Base-by-base conservation (phyloP, 2,329 filamentous ascomycete species). In the Blumeria graminis region DNA sequence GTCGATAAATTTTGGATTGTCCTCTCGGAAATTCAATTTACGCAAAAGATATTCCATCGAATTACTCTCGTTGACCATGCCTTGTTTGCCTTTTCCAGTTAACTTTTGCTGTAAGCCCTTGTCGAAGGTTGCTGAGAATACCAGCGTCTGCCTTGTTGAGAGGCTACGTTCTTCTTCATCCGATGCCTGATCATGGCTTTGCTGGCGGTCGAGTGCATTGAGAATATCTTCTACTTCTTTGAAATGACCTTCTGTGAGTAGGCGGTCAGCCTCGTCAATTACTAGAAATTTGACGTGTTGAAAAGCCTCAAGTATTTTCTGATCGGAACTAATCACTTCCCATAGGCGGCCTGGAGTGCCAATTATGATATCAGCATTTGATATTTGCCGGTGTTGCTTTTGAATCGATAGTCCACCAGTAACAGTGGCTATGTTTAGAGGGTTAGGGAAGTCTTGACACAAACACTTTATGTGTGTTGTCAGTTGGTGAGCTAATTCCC, bases 41-140 rank as follows among this genome's bases (percentile, higher is more conserved):
- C 87, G 84, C 46, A 96, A 75, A 1, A 98, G 75, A 65, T 96
- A 95, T 60, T 93, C 88, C 80, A 96, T 86, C 0, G 86, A 90
- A 60, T 82, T 79, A 57, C 86, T 78, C 63, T 75, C 78, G 11
- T 39, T 11, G 70, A 85, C 76, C 34, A 88, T 69, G 61, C 83
- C 77, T 59, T 74, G 65, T 60, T 72, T 65, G 22, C 64, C 64
- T 67, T 88, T 93, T 32, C 86, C 84, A 1, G 85, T 80, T 11
- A 98, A 75, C 68, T 95, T 96, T 63, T 90, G 86, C 66, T 96
- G 90, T 34, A 98, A 71, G 0, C 82, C 82, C 65, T 89, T 90
- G 66, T 94, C 85, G 68, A 98, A 94, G 0, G 92, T 98, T 0
- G 92, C 92, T 0, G 92, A 96, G 68, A 98, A 98, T 18, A 98